Conservation (phyloP, 805 yeast genomes). For the Wickerhamomyces ciferrii region DNA sequence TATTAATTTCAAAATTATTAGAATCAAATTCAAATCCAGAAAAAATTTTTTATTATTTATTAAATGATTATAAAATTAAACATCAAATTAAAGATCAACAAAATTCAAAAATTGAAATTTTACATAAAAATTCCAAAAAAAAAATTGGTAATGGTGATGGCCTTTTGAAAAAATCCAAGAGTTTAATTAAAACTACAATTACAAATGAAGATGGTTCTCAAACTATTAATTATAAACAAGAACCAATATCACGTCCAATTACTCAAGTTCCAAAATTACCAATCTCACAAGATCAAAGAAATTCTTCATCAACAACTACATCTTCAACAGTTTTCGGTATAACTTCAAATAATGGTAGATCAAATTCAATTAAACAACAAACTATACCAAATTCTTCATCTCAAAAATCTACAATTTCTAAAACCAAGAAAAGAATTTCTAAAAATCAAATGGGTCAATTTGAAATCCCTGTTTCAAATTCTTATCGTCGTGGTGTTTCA, state of each 20-base stretch:
- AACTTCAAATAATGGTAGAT: not conserved
- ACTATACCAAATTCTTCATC: constrained; percentile 1
- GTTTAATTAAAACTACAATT: constrained; percentile 36
- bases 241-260: constrained; percentile 3
- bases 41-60: constrained; percentile 72
- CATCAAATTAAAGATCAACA: constrained; percentile 33
- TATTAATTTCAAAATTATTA: constrained; percentile 47
- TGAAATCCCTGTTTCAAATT: constrained; percentile 24
- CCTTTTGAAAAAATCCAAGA: constrained; percentile 33
- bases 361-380: not conserved
- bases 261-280: not conserved
- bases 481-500: constrained; percentile 26
- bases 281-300: constrained; percentile 24
- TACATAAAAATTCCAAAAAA: constrained; percentile 19
- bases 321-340: not conserved
- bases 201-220: constrained; percentile 25
- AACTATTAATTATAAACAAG: constrained; percentile 10
- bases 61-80: constrained; percentile 69
- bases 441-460: constrained; percentile 19
- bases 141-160: constrained; percentile 23
- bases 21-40: constrained; percentile 62
- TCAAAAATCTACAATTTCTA: constrained; percentile 5
- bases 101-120: constrained; percentile 12
- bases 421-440: constrained; percentile 14
- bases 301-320: constrained; percentile 1